These are phyloP conservation scores for Cardiosporidium cionae DNA, from an alignment of 169 alveolate species.

Conservation along the genomic window DNA sequence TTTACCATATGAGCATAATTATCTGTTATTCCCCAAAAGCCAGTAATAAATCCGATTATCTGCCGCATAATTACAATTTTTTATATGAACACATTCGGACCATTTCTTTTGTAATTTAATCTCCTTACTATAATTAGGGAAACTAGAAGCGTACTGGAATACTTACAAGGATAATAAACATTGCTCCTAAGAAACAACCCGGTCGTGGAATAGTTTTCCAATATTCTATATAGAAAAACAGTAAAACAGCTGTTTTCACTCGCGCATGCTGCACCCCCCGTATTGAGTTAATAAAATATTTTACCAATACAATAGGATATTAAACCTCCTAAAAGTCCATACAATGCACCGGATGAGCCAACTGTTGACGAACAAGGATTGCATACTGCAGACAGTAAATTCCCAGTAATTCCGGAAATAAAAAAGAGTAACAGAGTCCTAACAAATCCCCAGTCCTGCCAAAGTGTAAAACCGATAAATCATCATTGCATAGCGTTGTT, in stretches of 20 bases:
- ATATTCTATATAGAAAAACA: not conserved
- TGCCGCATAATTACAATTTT: not conserved
- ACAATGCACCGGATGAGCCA: slow-evolving; percentile 79
- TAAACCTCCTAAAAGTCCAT: slow-evolving; percentile 75
- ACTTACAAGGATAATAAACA: not conserved
- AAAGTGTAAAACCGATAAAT: not conserved
- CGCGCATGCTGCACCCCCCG: not conserved
- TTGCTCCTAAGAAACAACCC: not conserved
- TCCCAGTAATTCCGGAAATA: slow-evolving; percentile 66
- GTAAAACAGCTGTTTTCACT: not conserved
- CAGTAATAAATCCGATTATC: slow-evolving; percentile 53
- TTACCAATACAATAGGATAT: slow-evolving; percentile 61
- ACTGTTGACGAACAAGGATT: slow-evolving; percentile 75
- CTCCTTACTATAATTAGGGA: not conserved
- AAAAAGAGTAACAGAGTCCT: slow-evolving; percentile 57
- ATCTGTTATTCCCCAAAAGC: slow-evolving; percentile 61
- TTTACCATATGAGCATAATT: slow-evolving; percentile 62
- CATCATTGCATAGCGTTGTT: not conserved
- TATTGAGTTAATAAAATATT: not conserved
- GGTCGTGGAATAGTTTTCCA: not conserved
- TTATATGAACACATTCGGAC: not conserved
- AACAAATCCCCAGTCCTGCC: slow-evolving; percentile 73
- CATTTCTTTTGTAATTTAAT: not conserved
- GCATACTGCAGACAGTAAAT: slow-evolving; percentile 60
- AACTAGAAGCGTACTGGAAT: not conserved